Percentiles rank a stretch among this genome's conserved stretches.
These are phyloP conservation scores for Hypoxylon sp. DNA, from an alignment of 2,329 filamentous ascomycete species.

Conservation along the genomic window DNA sequence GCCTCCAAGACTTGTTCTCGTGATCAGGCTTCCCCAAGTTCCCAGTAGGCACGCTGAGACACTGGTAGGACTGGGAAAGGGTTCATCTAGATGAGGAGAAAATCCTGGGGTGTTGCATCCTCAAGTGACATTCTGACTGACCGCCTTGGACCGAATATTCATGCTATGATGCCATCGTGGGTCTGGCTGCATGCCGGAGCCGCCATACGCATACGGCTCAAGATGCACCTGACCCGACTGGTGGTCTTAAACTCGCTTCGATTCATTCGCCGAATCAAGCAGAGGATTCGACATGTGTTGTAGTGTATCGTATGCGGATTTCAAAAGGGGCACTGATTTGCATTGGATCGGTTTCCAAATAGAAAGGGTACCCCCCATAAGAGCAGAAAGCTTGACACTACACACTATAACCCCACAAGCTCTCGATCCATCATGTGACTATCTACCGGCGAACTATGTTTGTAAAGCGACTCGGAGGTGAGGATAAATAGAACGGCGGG, in stretches of 20 bases:
- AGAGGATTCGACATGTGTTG: conserved; percentile 45
- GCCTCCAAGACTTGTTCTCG: conserved; percentile 25
- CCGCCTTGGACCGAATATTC: conserved; percentile 32
- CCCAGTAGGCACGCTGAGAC: conserved; percentile 25
- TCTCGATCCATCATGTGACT: conserved; percentile 39
- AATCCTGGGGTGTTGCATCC: conserved; percentile 44
- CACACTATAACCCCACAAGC: conserved; percentile 13
- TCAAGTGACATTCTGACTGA: conserved; percentile 43
- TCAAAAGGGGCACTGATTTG: conserved; percentile 35
- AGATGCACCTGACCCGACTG: conserved; percentile 44
- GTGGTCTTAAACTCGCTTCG: conserved; percentile 22
- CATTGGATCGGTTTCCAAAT: conserved; percentile 26
- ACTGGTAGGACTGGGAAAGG: conserved; percentile 45
- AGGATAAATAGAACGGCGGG: conserved; percentile 14
- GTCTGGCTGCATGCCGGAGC: conserved; percentile 40
- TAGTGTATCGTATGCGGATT: conserved; percentile 37
- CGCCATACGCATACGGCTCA: conserved; percentile 38
- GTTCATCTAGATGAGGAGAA: conserved; percentile 37
- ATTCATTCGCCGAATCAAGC: conserved; percentile 35
- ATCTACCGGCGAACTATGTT: conserved; percentile 4
- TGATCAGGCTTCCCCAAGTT: conserved; percentile 39
- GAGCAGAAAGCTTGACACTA: conserved; percentile 9
- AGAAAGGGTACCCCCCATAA: conserved; percentile 26
- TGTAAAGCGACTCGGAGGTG: conserved; percentile 29
- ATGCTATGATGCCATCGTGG: conserved; percentile 47